Conservation (phyloP, 345 rosid genomes). For the Eucalyptus sp. region DNA sequence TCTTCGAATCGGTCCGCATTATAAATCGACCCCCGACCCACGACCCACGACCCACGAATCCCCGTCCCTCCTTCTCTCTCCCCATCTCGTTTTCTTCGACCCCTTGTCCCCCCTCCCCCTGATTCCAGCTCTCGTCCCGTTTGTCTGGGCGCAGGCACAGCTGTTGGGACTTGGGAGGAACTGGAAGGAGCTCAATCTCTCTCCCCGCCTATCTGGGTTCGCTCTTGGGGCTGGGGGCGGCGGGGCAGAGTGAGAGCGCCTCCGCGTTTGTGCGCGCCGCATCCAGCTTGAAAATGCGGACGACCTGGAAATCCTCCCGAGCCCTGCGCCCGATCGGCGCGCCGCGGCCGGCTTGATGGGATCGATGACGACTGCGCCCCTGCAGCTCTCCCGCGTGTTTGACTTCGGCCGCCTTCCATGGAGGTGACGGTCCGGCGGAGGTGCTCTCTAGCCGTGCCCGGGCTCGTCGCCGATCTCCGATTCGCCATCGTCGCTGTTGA, state of each 20-base stretch:
- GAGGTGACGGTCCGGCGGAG: conserved; percentile 30
- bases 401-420: conserved; percentile 41
- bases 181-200: background rate
- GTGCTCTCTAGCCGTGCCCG: conserved; percentile 10
- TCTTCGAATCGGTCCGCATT: background rate
- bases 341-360: conserved; percentile 42
- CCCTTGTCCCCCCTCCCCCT: background rate
- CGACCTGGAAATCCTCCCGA: background rate
- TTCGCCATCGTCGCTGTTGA: conserved; percentile 32
- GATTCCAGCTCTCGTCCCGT: background rate
- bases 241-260: background rate
- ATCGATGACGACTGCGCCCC: conserved; percentile 40
- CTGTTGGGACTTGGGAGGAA: too few species aligned
- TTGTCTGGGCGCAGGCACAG: background rate
- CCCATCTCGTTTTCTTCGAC: background rate
- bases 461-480: conserved; percentile 34
- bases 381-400: background rate
- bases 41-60: background rate
- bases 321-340: conserved; percentile 11
- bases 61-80: background rate
- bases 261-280: background rate
- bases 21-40: background rate
- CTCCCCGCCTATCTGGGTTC: background rate
- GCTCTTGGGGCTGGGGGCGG: background rate
- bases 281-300: background rate